These are phyloP conservation scores for Zanthoxylum bungeanum DNA, from an alignment of 345 rosid species.

Conservation along the genomic window DNA sequence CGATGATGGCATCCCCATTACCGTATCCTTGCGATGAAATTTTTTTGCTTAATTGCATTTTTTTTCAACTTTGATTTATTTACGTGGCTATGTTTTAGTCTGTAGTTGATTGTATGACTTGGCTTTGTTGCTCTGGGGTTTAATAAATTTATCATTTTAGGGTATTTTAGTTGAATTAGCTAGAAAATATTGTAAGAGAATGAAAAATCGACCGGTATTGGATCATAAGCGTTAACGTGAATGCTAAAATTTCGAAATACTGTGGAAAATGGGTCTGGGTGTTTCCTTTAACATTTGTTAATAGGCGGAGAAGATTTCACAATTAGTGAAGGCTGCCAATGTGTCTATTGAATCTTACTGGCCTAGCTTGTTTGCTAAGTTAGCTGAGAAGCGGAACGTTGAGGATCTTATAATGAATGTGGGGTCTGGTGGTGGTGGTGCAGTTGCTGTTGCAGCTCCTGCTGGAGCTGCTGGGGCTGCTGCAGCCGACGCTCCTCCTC, in stretches of 20 bases:
- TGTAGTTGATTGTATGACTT: too few species aligned
- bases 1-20: slow-evolving; percentile 67
- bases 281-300: slow-evolving; percentile 6
- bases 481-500: slow-evolving; percentile 64
- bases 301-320: slow-evolving; percentile 73
- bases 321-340: slow-evolving; percentile 61
- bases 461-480: slow-evolving; percentile 43
- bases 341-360: slow-evolving; percentile 65
- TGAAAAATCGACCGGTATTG: too few species aligned
- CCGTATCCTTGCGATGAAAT: slow-evolving; percentile 38
- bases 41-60: background rate
- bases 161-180: too few species aligned
- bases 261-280: too few species aligned
- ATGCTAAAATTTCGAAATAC: too few species aligned
- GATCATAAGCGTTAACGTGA: too few species aligned
- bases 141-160: too few species aligned
- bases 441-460: slow-evolving; percentile 38
- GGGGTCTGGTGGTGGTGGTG: slow-evolving; percentile 77
- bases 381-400: slow-evolving; percentile 62
- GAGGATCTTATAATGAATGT: slow-evolving; percentile 67
- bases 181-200: too few species aligned
- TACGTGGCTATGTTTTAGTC: too few species aligned
- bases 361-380: slow-evolving; percentile 82
- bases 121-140: too few species aligned
- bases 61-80: too few species aligned